These are phyloP conservation scores for Lactifluus echinatus DNA, from an alignment of 768 basidiomycete genomes.

Conservation along the genomic window DNA sequence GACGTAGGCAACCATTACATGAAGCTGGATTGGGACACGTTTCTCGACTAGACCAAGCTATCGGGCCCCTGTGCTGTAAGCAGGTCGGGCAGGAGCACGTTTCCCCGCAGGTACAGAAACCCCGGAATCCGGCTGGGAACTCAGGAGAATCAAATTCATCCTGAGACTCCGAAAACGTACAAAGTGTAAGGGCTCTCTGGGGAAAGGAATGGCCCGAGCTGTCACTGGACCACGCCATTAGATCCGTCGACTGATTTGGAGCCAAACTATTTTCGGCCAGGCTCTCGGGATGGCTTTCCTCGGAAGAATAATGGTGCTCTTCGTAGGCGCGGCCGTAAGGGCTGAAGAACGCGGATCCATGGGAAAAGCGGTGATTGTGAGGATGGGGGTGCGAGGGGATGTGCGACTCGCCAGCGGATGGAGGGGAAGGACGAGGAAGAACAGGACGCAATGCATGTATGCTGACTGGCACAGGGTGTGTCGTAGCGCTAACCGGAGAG, in stretches of 20 bases:
- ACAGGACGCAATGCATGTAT: slow-evolving; percentile 46
- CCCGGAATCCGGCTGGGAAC: slow-evolving; percentile 9
- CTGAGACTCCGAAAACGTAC: slow-evolving; percentile 3
- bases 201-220: slow-evolving; percentile 8
- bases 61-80: slow-evolving; percentile 17
- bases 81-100: slow-evolving; percentile 16
- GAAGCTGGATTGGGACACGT: slow-evolving; percentile 11
- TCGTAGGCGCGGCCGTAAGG: slow-evolving; percentile 61
- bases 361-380: slow-evolving; percentile 29
- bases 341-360: slow-evolving; percentile 46
- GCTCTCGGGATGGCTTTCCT: slow-evolving; percentile 16
- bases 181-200: background rate
- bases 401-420: slow-evolving; percentile 35
- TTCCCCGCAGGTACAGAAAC: slow-evolving; percentile 18
- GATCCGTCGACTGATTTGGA: slow-evolving; percentile 3
- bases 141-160: slow-evolving; percentile 13
- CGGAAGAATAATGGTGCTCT: slow-evolving; percentile 37
- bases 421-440: slow-evolving; percentile 46
- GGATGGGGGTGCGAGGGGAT: slow-evolving; percentile 34
- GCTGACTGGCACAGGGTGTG: slow-evolving; percentile 7
- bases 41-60: slow-evolving; percentile 16
- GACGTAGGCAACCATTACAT: slow-evolving; percentile 14
- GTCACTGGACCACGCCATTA: slow-evolving; percentile 16
- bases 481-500: slow-evolving; percentile 19
- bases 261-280: slow-evolving; percentile 5